These are phyloP conservation scores for Leucocoprinus sp. DNA, from an alignment of 768 basidiomycete genomes.

Conservation along the genomic window DNA sequence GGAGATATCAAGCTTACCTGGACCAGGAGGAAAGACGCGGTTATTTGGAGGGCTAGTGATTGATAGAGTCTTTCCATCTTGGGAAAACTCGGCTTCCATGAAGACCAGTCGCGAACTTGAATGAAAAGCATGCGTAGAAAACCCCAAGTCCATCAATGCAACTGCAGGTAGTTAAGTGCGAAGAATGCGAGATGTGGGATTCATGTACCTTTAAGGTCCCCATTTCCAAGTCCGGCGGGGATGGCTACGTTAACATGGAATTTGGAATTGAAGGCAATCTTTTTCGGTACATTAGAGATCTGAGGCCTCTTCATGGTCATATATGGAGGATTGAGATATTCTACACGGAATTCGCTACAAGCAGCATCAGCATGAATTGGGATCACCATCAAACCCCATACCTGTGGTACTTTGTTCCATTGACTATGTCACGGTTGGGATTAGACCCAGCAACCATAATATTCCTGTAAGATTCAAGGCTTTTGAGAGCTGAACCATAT, in stretches of 20 bases:
- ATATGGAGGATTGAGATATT: slow-evolving; percentile 35
- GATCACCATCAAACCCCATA: not conserved
- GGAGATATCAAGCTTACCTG: slow-evolving; percentile 18
- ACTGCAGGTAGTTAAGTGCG: slow-evolving; percentile 16
- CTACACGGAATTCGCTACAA: slow-evolving; percentile 32
- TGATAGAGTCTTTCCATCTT: slow-evolving; percentile 24
- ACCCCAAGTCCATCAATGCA: slow-evolving; percentile 32
- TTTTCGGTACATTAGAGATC: slow-evolving; percentile 26
- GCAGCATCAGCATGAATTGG: not conserved
- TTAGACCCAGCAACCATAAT: slow-evolving; percentile 35
- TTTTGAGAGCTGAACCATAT: slow-evolving; percentile 10
- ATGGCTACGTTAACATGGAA: slow-evolving; percentile 27
- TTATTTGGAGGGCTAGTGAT: slow-evolving; percentile 29
- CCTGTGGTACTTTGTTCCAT: slow-evolving; percentile 21
- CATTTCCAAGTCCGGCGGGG: slow-evolving; percentile 20
- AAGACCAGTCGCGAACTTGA: slow-evolving; percentile 31
- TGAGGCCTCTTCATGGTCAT: slow-evolving; percentile 28
- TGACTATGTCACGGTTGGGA: slow-evolving; percentile 29
- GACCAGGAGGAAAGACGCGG: slow-evolving; percentile 32
- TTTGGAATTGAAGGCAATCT: slow-evolving; percentile 27
- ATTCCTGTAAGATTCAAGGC: slow-evolving; percentile 14
- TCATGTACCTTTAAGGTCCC: slow-evolving; percentile 23
- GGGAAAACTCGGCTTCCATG: slow-evolving; percentile 26
- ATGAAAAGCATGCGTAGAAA: slow-evolving; percentile 34
- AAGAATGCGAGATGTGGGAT: not conserved